Base-by-base conservation (phyloP, 1,139 yeast species). In the Pichia sp. region DNA sequence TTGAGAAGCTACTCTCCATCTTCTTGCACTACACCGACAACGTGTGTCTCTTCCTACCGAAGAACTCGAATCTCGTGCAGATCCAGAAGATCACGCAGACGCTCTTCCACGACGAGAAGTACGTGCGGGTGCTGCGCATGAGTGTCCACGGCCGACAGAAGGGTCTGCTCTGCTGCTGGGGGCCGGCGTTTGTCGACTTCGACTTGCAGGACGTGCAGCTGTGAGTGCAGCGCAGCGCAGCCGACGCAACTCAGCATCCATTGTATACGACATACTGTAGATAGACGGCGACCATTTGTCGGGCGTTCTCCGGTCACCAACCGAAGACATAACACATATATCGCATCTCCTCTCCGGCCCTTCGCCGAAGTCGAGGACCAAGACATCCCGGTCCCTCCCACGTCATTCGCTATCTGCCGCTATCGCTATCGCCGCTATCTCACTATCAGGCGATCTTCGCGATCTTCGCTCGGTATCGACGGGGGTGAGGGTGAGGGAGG, bases 21-120 rank as follows among this genome's bases (percentile, higher is more conserved):
- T 69, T 84, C 57, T 65, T 72, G 27, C 67, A 68, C 42, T 71
- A 83, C 20, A 67, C 85, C 0, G 63, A 70, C 1, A 83, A 85
- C 60, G 76, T 88, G 38, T 86, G 84, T 7, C 68, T 90, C 12
- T 90, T 87, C 65, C 74, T 91, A n/a, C 97, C 97, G 1, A 75
- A 85, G 58, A 87, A 84, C 61, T 80, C 85, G 48, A 75, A 84
- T 61, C 64, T 86, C 27, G 73, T 74, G 20, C 95, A 89, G 62
- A 61, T 87, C 8, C 67, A 79, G 5, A 64, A 67, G 6, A 74
- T 81, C 2, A 80, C 87, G 0, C 64, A 67, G 33, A 69, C 69
- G 29, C 64, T 83, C 2, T 73, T 76, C 56, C 87, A 87, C 0
- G 63, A 68, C 0, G 67, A 67, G 0, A 77, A 73, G 4, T 72